A percentile compares a stretch with the other conserved stretches of the same genome.
phyloP scores from a whole-genome alignment of 257 asterid genomes.

The Striga asiatica region DNA sequence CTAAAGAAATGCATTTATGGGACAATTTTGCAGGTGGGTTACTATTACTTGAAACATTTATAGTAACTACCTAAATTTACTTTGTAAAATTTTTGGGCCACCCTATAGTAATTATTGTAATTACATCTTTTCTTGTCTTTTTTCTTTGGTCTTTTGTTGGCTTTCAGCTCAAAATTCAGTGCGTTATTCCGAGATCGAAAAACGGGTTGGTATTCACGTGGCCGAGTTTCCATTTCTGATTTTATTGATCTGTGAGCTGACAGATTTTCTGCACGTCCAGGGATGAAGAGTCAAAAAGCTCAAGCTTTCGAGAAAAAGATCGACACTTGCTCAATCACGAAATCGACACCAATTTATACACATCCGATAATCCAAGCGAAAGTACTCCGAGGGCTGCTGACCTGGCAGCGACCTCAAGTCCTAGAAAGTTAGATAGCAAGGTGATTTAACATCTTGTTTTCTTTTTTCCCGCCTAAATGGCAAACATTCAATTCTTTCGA shows the following conservation, averaged over 20 bases:
- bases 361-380: slow-evolving; percentile 27
- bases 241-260: not conserved
- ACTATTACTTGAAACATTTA: not conserved
- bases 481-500: too few species aligned
- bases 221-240: slow-evolving; percentile 4
- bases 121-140: too few species aligned
- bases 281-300: slow-evolving; percentile 33
- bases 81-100: too few species aligned
- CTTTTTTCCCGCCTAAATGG: not conserved
- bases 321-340: slow-evolving; percentile 20
- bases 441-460: slow-evolving; percentile 22
- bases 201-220: slow-evolving; percentile 34
- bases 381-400: slow-evolving; percentile 28
- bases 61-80: not conserved
- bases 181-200: slow-evolving; percentile 44
- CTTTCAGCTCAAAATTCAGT: slow-evolving; percentile 66
- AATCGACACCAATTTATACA: slow-evolving; percentile 20
- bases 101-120: too few species aligned
- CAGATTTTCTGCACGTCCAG: slow-evolving; percentile 25
- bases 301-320: slow-evolving; percentile 26
- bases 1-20: slow-evolving; percentile 64
- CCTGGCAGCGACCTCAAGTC: slow-evolving; percentile 22
- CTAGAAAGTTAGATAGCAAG: slow-evolving; percentile 36
- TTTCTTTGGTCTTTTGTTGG: slow-evolving; percentile 5
- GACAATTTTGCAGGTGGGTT: slow-evolving; percentile 54